Evolutionary conservation across 1,284 basidiomycete genomes (phyloP).

Genomic region (Trichosporon sp.): DNA sequence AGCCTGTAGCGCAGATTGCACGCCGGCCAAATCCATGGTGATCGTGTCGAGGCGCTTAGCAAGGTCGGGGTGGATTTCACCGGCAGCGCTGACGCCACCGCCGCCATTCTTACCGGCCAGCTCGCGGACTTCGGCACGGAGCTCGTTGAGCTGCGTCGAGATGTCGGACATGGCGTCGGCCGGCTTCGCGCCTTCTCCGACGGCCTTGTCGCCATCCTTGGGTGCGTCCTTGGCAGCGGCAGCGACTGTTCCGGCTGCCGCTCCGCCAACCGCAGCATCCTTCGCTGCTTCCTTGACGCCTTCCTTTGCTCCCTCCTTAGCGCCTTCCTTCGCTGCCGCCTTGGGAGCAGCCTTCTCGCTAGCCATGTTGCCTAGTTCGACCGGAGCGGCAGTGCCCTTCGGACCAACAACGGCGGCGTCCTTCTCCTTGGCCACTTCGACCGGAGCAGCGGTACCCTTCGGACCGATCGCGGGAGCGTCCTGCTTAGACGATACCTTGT

Average conservation of each 20-base stretch:
- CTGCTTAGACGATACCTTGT: background rate
- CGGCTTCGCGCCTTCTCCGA: background rate
- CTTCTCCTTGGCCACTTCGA: background rate
- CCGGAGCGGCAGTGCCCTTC: background rate
- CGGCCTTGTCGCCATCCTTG: background rate
- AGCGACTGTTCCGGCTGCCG: background rate
- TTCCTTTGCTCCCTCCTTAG: background rate
- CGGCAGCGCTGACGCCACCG: background rate
- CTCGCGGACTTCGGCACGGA: background rate
- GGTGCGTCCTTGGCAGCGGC: background rate
- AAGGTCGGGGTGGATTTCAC: background rate
- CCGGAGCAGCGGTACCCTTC: background rate
- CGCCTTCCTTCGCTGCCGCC: background rate
- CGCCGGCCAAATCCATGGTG: conserved; percentile 6
- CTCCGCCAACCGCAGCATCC: background rate
- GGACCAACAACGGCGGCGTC: background rate
- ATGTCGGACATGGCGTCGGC: background rate
- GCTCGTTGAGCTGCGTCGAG: background rate
- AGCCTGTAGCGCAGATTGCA: conserved; percentile 7
- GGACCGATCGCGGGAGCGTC: background rate
- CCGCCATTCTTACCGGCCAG: conserved; percentile 10
- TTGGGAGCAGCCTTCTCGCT: background rate
- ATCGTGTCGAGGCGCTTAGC: conserved; percentile 6
- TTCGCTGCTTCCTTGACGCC: background rate
- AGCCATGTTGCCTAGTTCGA: background rate